Evolutionary conservation across 2,329 filamentous ascomycete species (phyloP).

Genomic region (Xenoacremonium recifei): DNA sequence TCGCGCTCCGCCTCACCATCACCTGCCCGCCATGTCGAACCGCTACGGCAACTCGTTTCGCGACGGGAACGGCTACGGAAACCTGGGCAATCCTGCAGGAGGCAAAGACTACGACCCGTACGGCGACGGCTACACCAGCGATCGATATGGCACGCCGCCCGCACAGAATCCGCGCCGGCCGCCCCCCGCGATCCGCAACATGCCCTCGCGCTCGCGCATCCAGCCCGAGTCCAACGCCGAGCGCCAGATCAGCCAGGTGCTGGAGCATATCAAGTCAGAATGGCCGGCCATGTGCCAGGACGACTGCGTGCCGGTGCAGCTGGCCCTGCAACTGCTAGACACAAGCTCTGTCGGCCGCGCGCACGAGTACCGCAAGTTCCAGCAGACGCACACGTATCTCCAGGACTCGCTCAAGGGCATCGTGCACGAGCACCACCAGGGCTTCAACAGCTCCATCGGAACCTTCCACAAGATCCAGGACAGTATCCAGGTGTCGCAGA

Average conservation of each 20-base stretch:
- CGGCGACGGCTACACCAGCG: constrained; percentile 41
- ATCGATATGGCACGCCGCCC: constrained; percentile 40
- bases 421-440: constrained; percentile 98
- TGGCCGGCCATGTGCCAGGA: constrained; percentile 91
- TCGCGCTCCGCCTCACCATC: constrained; percentile 12
- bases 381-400: constrained; percentile 80
- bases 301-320: constrained; percentile 88
- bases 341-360: constrained; percentile 89
- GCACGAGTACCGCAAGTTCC: constrained; percentile 82
- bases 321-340: constrained; percentile 93
- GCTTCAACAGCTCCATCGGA: constrained; percentile 98
- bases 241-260: constrained; percentile 59
- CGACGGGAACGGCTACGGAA: constrained; percentile 45
- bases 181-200: constrained; percentile 29
- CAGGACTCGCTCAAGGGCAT: constrained; percentile 91
- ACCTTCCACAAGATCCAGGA: constrained; percentile 98
- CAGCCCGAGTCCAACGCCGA: constrained; percentile 50
- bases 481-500: constrained; percentile 86
- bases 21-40: constrained; percentile 54
- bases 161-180: constrained; percentile 26
- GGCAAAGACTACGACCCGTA: constrained; percentile 46
- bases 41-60: constrained; percentile 45
- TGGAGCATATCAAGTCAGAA: constrained; percentile 81
- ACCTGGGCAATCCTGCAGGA: constrained; percentile 30
- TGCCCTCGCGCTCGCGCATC: constrained; percentile 35